Base-by-base conservation (phyloP, 371 early-diverging fungal species). In the Cladochytrium tenue region DNA sequence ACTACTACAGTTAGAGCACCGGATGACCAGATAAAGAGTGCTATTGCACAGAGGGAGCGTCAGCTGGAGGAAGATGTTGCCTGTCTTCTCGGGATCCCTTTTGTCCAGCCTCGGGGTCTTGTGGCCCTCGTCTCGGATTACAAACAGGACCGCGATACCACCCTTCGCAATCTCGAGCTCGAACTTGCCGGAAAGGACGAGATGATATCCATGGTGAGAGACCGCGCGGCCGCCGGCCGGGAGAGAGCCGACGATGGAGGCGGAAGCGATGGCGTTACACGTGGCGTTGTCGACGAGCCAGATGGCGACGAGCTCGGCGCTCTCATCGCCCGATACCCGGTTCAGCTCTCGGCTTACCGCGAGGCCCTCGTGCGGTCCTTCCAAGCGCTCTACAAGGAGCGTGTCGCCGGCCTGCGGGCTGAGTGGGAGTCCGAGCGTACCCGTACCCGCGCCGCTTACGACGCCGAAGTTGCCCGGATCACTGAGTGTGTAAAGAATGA, bases 401-500 rank as follows among this genome's bases (percentile, higher is more conserved):
- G 43, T 20, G 43, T 58, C n/a, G 20, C 10, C 20, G 13, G 50
- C 26, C 32, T 65, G 5, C 2, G 43, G 51, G 43, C n/a, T 26
- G 66, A 65, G 15, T 35, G 62, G 27, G 63, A 62, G 53, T 51
- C 32, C 10, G 58, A 69, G 36, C 13, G 58, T 25, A n/a, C 5
- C 34, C 35, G 5, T n/a, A 13, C 43, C 17, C 25, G 56, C 52
- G 25, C 55, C 32, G 23, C 51, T 13, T 69, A 56, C 56, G 56
- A 66, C 10, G 60, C 56, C 31, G 60, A 62, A 57, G 43, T 69
- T 5, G 36, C 28, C 34, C 17, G 26, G 2, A 31, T 53, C 27
- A 68, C 50, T 32, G 60, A 30, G 59, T 51, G 23, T 56, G 64
- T 77, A 15, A 73, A 70, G 59, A 60, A 66, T 30, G 59, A 70